Percentiles rank a stretch among this genome's conserved stretches.
These are phyloP conservation scores for Aspergillus ibericus DNA, from an alignment of 2,329 filamentous ascomycete genomes.

Conservation along the genomic window DNA sequence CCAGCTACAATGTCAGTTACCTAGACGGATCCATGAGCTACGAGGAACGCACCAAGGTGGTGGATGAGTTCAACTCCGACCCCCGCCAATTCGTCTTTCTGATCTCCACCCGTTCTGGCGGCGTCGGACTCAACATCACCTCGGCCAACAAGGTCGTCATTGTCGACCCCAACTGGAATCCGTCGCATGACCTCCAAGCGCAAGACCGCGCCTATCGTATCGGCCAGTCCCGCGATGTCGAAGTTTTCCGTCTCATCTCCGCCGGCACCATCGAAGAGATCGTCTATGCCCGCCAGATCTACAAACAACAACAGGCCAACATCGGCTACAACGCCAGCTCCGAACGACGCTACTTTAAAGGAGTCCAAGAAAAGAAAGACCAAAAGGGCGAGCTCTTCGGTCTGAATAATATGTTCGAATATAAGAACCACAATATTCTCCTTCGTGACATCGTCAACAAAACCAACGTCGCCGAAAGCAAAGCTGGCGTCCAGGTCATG, in stretches of 20 bases:
- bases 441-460: conserved; percentile 97
- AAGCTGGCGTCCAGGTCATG: conserved; percentile 77
- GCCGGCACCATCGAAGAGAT: conserved; percentile 95
- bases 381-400: conserved; percentile 95
- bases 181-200: conserved; percentile 88
- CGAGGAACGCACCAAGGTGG: conserved; percentile 75
- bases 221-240: conserved; percentile 86
- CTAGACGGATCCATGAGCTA: conserved; percentile 82
- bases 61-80: conserved; percentile 90
- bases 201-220: conserved; percentile 97
- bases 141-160: conserved; percentile 98
- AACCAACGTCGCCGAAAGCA: conserved; percentile 93
- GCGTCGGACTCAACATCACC: conserved; percentile 93
- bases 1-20: conserved; percentile 87
- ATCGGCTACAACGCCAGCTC: conserved; percentile 93
- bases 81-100: conserved; percentile 88
- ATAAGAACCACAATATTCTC: conserved; percentile 74
- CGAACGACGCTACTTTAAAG: conserved; percentile 92
- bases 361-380: conserved; percentile 78
- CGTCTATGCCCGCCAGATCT: conserved; percentile 94
- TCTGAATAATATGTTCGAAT: conserved; percentile 80
- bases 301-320: conserved; percentile 98
- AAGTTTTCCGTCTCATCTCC: conserved; percentile 89
- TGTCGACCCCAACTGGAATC: conserved; percentile 97
- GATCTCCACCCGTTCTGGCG: conserved; percentile 90